A percentile compares a stretch with the other conserved stretches of the same genome.
phyloP scores from a whole-genome alignment of 139 green algal genomes.

The Micromonas pusilla region DNA sequence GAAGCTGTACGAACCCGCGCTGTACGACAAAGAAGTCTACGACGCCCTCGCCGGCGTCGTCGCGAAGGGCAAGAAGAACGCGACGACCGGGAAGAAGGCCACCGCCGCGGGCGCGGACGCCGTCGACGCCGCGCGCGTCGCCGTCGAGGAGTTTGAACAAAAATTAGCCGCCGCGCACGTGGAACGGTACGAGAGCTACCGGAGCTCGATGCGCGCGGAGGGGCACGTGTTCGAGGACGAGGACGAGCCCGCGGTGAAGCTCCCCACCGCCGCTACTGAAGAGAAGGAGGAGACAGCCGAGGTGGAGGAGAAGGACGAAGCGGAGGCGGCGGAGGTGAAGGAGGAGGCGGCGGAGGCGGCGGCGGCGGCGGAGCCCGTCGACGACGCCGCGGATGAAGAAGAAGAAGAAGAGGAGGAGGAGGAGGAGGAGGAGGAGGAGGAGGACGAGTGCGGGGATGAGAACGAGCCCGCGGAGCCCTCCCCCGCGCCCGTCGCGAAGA shows the following conservation, averaged over 20 bases:
- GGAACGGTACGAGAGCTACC: background rate
- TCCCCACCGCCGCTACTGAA: too few relatives aligned
- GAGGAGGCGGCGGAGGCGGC: conserved; percentile 22
- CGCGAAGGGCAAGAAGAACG: conserved; percentile 30
- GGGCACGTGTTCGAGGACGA: background rate
- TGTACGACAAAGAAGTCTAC: conserved; percentile 59
- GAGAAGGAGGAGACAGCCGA: conserved; percentile 16
- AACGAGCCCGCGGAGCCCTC: background rate
- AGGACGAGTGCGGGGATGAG: background rate
- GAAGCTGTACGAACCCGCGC: conserved; percentile 63
- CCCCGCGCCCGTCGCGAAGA: background rate
- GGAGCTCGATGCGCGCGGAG: background rate
- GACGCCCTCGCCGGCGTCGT: conserved; percentile 15
- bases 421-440: conserved; percentile 18
- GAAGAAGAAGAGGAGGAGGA: conserved; percentile 18
- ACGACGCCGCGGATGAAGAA: conserved; percentile 9
- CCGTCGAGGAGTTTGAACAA: conserved; percentile 17
- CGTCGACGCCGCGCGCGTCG: background rate
- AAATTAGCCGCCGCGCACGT: conserved; percentile 11
- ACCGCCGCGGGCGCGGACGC: background rate
- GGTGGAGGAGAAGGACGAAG: background rate
- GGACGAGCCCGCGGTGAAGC: background rate
- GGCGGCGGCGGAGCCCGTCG: conserved; percentile 21
- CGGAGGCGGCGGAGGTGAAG: conserved; percentile 17
- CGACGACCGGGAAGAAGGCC: background rate